These are phyloP conservation scores for Coemansia sp. DNA, from an alignment of 192 early-diverging fungal genomes.

Conservation along the genomic window DNA sequence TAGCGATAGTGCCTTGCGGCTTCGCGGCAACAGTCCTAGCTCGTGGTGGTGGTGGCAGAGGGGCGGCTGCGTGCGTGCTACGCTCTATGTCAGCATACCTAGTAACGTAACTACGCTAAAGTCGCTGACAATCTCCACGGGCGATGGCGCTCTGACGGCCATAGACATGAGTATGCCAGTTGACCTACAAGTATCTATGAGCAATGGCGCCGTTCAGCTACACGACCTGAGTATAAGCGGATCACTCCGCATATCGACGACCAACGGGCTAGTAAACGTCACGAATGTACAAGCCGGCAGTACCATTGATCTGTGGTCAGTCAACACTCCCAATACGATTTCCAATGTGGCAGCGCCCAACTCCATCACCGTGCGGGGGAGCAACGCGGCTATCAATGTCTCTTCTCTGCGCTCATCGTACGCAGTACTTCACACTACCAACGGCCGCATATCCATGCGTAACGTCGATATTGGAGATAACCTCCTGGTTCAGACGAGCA, in stretches of 20 bases:
- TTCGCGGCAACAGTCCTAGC: not conserved
- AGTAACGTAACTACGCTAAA: not conserved
- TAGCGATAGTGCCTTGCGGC: not conserved
- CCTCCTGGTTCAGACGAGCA: conserved; percentile 13
- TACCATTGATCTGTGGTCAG: not conserved
- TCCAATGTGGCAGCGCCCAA: not conserved
- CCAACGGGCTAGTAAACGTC: conserved; percentile 22
- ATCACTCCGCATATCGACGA: conserved; percentile 14
- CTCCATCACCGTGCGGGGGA: not conserved
- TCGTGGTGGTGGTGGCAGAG: conserved; percentile 23
- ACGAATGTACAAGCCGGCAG: not conserved
- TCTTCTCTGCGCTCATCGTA: not conserved
- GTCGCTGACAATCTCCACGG: conserved; percentile 7
- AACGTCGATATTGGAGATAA: not conserved
- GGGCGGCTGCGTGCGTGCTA: conserved; percentile 34
- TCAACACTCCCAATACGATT: not conserved
- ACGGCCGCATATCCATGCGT: conserved; percentile 9
- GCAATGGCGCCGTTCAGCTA: conserved; percentile 23
- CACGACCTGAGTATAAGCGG: conserved; percentile 13
- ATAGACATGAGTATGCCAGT: conserved; percentile 17
- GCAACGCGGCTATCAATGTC: not conserved
- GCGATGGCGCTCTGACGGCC: conserved; percentile 11
- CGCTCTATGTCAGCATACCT: conserved; percentile 23
- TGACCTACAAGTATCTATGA: conserved; percentile 4
- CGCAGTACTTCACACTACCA: not conserved